Conservation (phyloP, 208 protist genomes). For the Leishmania gerbilli region DNA sequence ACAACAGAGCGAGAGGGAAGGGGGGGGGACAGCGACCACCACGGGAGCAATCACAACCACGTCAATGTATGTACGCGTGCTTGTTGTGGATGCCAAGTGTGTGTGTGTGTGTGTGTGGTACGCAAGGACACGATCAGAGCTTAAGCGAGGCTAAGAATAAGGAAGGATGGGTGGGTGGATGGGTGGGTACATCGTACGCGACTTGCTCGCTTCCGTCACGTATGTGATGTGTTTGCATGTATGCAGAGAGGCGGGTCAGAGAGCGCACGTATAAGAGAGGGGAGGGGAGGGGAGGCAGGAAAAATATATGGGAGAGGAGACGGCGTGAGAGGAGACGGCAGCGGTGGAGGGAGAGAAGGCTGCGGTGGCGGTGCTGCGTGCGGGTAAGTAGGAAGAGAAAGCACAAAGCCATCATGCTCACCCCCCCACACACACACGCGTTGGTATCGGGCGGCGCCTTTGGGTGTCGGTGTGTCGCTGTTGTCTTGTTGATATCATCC, state of each 20-base stretch:
- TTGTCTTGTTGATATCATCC: background rate
- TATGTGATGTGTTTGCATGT: background rate
- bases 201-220: background rate
- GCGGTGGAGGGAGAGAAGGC: background rate
- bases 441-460: background rate
- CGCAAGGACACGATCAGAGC: background rate
- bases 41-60: background rate
- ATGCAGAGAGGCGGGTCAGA: background rate
- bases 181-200: background rate
- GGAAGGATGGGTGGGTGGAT: background rate
- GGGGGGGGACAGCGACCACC: background rate
- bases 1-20: background rate
- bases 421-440: background rate
- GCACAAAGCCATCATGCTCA: background rate
- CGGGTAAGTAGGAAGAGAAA: background rate
- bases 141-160: background rate
- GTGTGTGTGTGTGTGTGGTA: background rate
- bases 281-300: background rate
- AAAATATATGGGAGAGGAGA: background rate
- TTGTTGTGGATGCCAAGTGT: background rate
- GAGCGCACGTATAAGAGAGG: background rate
- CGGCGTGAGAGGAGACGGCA: background rate
- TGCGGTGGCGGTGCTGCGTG: background rate
- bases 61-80: background rate
- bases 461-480: background rate